A percentile compares a stretch with the other conserved stretches of the same genome.
Evolutionary conservation across 768 basidiomycete species (phyloP).

Genomic region (Collybia sordida): DNA sequence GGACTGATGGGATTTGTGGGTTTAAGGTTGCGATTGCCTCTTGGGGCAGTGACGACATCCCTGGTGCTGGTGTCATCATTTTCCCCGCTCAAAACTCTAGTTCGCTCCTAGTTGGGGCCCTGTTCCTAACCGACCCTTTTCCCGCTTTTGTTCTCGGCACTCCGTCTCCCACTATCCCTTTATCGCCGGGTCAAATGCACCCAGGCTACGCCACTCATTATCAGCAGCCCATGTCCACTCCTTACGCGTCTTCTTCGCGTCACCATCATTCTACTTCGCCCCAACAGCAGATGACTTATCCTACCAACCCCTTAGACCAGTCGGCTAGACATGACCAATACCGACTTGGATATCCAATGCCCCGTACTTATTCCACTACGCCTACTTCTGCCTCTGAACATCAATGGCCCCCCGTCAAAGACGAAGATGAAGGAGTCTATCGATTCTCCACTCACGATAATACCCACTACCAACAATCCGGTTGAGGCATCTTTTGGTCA

Average conservation of each 20-base stretch:
- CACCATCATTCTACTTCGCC: slow-evolving; percentile 36
- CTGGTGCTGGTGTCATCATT: slow-evolving; percentile 52
- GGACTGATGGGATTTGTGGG: not conserved
- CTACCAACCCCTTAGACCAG: slow-evolving; percentile 33
- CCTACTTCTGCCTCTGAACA: slow-evolving; percentile 9
- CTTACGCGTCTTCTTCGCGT: slow-evolving; percentile 32
- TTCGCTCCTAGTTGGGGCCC: slow-evolving; percentile 49
- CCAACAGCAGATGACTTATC: slow-evolving; percentile 27
- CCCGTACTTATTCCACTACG: slow-evolving; percentile 17
- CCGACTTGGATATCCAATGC: slow-evolving; percentile 27
- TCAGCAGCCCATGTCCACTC: slow-evolving; percentile 26
- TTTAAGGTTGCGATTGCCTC: slow-evolving; percentile 48
- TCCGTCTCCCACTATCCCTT: slow-evolving; percentile 26
- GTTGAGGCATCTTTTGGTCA: slow-evolving; percentile 2
- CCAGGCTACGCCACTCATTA: slow-evolving; percentile 26
- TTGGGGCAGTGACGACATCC: slow-evolving; percentile 47
- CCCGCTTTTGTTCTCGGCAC: slow-evolving; percentile 41
- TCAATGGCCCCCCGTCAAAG: slow-evolving; percentile 23
- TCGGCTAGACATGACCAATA: slow-evolving; percentile 31
- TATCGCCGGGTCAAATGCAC: slow-evolving; percentile 27
- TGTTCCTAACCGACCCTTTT: slow-evolving; percentile 47
- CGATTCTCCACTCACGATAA: slow-evolving; percentile 19
- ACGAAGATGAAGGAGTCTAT: slow-evolving; percentile 26
- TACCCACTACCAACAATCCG: slow-evolving; percentile 20
- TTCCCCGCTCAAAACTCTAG: slow-evolving; percentile 52